These are phyloP conservation scores for Chalaropsis thielavioides DNA, from an alignment of 2,329 filamentous ascomycete genomes.

Conservation along the genomic window DNA sequence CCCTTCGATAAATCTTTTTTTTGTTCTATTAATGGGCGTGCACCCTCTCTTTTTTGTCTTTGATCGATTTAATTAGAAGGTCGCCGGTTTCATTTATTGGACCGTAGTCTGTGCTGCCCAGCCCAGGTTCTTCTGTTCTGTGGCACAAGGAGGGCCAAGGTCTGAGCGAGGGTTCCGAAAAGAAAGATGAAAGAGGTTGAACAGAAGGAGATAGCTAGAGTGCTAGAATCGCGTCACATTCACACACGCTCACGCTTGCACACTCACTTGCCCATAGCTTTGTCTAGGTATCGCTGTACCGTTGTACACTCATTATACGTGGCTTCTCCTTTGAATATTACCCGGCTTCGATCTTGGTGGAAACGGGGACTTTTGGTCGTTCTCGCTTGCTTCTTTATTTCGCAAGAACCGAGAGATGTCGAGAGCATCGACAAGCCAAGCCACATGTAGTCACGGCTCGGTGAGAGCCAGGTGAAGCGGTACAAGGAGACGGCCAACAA, in stretches of 20 bases:
- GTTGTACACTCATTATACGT: background rate
- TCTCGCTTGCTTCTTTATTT: background rate
- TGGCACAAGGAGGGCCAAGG: background rate
- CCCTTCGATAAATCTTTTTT: background rate
- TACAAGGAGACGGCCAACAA: background rate
- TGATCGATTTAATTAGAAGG: slow-evolving; percentile 1
- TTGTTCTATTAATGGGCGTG: background rate
- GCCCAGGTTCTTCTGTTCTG: background rate
- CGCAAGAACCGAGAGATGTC: background rate
- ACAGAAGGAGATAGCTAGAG: background rate
- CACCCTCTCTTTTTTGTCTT: background rate
- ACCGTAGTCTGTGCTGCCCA: background rate
- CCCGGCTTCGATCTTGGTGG: background rate
- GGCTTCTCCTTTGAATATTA: background rate
- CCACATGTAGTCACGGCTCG: background rate
- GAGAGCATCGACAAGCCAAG: background rate
- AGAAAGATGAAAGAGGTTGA: background rate
- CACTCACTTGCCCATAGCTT: background rate
- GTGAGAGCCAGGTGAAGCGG: background rate
- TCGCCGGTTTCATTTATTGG: background rate
- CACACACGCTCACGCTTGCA: background rate
- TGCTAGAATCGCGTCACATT: background rate
- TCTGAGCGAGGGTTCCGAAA: background rate
- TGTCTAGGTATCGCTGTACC: background rate
- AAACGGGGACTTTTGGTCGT: background rate